These are phyloP conservation scores for Cerioporus squamosus DNA, from an alignment of 1,284 basidiomycete genomes.

Conservation along the genomic window DNA sequence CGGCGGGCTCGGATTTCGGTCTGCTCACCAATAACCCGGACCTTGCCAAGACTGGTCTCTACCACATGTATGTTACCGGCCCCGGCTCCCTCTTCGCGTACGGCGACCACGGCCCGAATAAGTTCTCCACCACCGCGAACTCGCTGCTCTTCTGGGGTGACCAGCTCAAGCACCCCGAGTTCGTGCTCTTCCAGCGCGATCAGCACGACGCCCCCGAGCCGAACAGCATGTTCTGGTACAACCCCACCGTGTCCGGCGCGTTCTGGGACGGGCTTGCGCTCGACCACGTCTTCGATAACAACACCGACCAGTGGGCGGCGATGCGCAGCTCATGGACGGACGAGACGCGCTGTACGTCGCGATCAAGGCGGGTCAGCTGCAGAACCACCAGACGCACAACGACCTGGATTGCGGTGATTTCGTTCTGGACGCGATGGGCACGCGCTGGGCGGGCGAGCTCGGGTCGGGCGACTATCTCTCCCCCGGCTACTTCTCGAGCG, in stretches of 20 bases:
- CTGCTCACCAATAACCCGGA: constrained; percentile 73
- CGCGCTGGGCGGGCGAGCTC: constrained; percentile 95
- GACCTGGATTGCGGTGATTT: constrained; percentile 95
- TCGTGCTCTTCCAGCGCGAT: constrained; percentile 92
- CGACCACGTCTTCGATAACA: constrained; percentile 82
- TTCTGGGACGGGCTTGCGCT: constrained; percentile 90
- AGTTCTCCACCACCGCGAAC: constrained; percentile 86
- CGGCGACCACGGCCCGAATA: constrained; percentile 96
- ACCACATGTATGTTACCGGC: constrained; percentile 91
- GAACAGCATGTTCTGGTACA: constrained; percentile 98
- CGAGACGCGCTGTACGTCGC: constrained; percentile 83
- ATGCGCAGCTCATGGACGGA: constrained; percentile 96
- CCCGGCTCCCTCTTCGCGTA: constrained; percentile 90
- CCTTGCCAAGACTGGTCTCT: constrained; percentile 79
- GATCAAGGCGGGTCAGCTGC: constrained; percentile 83
- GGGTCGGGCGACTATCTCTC: constrained; percentile 88
- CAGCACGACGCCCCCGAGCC: constrained; percentile 88
- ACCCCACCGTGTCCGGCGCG: constrained; percentile 81
- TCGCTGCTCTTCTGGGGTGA: constrained; percentile 74
- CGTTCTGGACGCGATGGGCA: constrained; percentile 94
- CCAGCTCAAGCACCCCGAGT: constrained; percentile 71
- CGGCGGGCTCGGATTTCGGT: constrained; percentile 85
- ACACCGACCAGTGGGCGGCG: constrained; percentile 82
- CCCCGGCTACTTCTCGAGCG: constrained; percentile 71
- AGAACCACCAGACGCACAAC: constrained; percentile 89